Conservation (phyloP, 1,284 basidiomycete species). For the Cutaneotrichosporon sp. region DNA sequence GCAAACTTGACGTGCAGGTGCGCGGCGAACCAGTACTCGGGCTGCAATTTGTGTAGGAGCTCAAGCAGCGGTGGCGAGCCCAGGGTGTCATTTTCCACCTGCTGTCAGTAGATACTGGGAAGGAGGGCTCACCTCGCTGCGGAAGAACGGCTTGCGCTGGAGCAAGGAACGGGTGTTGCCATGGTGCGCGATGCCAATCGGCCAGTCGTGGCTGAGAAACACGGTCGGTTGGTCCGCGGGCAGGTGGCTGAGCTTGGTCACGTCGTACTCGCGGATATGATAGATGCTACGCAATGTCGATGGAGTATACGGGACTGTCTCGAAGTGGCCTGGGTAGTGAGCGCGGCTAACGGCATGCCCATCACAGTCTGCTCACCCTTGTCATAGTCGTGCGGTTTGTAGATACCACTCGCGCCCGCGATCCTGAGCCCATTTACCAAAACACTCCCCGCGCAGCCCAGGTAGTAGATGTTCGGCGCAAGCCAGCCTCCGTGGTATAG, state of each 20-base stretch:
- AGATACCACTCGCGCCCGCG: slow-evolving; percentile 88
- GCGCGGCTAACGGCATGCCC: no score
- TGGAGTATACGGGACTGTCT: slow-evolving; percentile 58
- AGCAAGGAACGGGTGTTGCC: slow-evolving; percentile 68
- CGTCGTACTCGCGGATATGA: slow-evolving; percentile 82
- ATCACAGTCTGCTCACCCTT: slow-evolving; percentile 55
- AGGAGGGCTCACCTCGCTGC: slow-evolving; percentile 59
- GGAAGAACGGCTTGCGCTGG: slow-evolving; percentile 75
- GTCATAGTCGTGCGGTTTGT: slow-evolving; percentile 72
- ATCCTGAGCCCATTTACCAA: slow-evolving; percentile 81
- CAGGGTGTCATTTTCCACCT: slow-evolving; percentile 61
- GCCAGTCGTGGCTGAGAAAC: slow-evolving; percentile 97
- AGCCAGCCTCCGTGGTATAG: slow-evolving; percentile 95
- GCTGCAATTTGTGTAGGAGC: slow-evolving; percentile 67
- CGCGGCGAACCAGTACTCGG: slow-evolving; percentile 92
- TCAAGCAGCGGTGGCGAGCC: slow-evolving; percentile 86
- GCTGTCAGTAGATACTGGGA: background rate
- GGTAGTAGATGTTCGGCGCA: slow-evolving; percentile 93
- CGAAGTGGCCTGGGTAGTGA: slow-evolving; percentile 53
- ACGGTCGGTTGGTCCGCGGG: slow-evolving; percentile 50
- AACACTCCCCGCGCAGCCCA: slow-evolving; percentile 86
- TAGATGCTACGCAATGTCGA: slow-evolving; percentile 77
- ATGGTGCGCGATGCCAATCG: slow-evolving; percentile 73
- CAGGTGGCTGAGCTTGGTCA: slow-evolving; percentile 62
- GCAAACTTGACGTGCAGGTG: slow-evolving; percentile 88